These are phyloP conservation scores for Dictyostelium capitatum DNA, from an alignment of 78 protist species.

Conservation along the genomic window DNA sequence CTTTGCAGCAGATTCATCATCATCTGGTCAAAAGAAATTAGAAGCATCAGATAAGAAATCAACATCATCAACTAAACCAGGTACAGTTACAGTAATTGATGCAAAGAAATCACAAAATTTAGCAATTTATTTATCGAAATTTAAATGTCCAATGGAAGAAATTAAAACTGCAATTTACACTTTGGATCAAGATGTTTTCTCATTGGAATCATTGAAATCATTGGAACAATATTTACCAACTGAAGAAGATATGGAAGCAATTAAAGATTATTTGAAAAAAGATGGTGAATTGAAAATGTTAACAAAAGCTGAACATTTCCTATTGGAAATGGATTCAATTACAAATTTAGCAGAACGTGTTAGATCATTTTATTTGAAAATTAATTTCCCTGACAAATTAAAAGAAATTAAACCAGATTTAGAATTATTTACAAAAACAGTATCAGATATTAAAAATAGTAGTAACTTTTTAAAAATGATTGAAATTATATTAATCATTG, in stretches of 20 bases:
- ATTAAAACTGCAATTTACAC: constrained; percentile 57
- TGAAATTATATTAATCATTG: constrained; percentile 74
- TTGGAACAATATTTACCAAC: constrained; percentile 70
- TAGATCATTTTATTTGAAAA: constrained; percentile 45
- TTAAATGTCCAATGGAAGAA: constrained; percentile 69
- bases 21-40: not conserved
- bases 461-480: constrained; percentile 65
- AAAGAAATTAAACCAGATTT: constrained; percentile 77
- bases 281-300: constrained; percentile 60
- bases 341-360: constrained; percentile 36
- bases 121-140: constrained; percentile 70
- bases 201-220: constrained; percentile 32
- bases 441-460: not conserved
- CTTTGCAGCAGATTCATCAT: constrained; percentile 23
- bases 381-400: constrained; percentile 68
- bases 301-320: constrained; percentile 58
- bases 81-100: constrained; percentile 72
- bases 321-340: constrained; percentile 54
- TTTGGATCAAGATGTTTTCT: constrained; percentile 68
- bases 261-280: constrained; percentile 53
- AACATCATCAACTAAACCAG: constrained; percentile 61
- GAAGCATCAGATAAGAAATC: constrained; percentile 23
- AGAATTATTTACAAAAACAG: constrained; percentile 26
- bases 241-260: constrained; percentile 78
- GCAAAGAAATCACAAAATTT: constrained; percentile 75